Conservation (phyloP, 768 basidiomycete genomes). For the Candolleomyces aberdarensis region DNA sequence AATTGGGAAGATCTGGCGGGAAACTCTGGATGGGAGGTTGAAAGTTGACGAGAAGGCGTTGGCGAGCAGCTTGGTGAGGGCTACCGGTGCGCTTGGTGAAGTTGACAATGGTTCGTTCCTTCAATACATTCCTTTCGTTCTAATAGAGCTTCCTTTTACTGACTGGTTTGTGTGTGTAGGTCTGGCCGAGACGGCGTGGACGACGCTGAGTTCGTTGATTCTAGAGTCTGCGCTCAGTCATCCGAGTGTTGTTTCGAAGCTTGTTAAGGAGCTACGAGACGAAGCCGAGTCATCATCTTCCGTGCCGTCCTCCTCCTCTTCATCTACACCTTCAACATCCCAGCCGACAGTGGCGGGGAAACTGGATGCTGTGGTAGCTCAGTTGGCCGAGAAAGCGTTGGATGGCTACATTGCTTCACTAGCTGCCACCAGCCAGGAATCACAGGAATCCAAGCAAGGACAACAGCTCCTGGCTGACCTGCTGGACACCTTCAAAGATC, state of each 20-base stretch:
- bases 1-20: constrained; percentile 46
- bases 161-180: constrained; percentile 19
- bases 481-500: constrained; percentile 49
- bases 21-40: constrained; percentile 39
- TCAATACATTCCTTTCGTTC: no score
- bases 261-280: constrained; percentile 32
- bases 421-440: background rate
- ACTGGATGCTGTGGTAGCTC: constrained; percentile 31
- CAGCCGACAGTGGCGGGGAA: constrained; percentile 22
- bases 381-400: constrained; percentile 25
- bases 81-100: constrained; percentile 30
- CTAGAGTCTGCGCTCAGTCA: constrained; percentile 17
- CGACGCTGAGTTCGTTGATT: constrained; percentile 31
- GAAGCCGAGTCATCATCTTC: constrained; percentile 21
- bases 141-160: no score
- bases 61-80: constrained; percentile 42
- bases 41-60: constrained; percentile 44
- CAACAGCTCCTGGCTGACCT: constrained; percentile 24
- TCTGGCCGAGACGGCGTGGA: constrained; percentile 52
- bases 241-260: constrained; percentile 37
- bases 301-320: no score
- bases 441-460: background rate
- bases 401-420: background rate
- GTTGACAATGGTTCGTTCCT: constrained; percentile 21
- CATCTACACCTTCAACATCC: no score